Conservation (phyloP, 441 rosid species). For the Pelargonium cotyledonis region DNA sequence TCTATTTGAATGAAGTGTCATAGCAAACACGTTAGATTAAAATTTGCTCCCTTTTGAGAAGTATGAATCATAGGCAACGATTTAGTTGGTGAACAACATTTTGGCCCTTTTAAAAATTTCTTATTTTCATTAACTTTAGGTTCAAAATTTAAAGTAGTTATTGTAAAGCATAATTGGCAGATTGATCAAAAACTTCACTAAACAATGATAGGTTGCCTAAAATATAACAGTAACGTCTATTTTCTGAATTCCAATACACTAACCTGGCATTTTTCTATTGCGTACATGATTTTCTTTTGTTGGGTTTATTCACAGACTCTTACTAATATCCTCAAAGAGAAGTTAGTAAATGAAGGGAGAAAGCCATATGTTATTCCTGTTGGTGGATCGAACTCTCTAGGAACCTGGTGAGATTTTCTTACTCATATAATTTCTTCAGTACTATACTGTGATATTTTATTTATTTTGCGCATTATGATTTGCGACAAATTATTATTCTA, state of each 20-base stretch:
- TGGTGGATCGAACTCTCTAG: constrained; percentile 90
- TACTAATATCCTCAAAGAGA: constrained; percentile 59
- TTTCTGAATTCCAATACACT: background rate
- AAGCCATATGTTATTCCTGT: constrained; percentile 92
- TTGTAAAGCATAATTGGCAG: background rate
- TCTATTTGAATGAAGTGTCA: background rate
- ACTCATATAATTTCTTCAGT: background rate
- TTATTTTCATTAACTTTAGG: background rate
- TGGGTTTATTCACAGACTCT: constrained; percentile 52
- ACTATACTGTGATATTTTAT: background rate
- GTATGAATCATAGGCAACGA: background rate
- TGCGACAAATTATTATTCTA: no score
- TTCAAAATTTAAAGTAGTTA: background rate
- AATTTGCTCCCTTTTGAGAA: background rate
- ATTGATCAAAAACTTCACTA: background rate
- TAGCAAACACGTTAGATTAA: background rate
- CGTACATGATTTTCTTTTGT: background rate
- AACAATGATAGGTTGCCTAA: background rate
- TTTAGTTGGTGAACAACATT: background rate
- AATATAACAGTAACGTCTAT: background rate
- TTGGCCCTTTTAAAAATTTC: background rate
- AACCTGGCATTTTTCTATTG: background rate
- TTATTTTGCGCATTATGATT: background rate
- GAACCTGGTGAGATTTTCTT: constrained; percentile 74
- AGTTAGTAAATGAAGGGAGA: constrained; percentile 65